These are phyloP conservation scores for Penicillium sp. DNA, from an alignment of 2,329 filamentous ascomycete genomes.

Conservation along the genomic window DNA sequence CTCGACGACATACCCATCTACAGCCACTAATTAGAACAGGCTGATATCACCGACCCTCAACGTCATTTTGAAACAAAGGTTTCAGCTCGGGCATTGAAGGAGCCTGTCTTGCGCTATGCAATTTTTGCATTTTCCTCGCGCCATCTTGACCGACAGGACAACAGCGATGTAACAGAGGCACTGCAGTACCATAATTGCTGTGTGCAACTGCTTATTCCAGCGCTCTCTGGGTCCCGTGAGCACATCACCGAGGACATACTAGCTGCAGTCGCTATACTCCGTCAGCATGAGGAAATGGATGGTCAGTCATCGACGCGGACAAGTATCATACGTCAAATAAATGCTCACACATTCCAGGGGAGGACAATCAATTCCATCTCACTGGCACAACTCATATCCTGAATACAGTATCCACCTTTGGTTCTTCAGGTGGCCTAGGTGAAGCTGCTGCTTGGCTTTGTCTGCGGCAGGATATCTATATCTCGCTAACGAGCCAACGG, in stretches of 20 bases:
- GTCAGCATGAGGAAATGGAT: slow-evolving; percentile 40
- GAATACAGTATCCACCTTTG: slow-evolving; percentile 40
- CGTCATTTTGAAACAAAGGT: too few species aligned
- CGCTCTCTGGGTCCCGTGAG: too few species aligned
- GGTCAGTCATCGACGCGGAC: slow-evolving; percentile 11
- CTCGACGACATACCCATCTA: too few species aligned
- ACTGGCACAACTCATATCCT: slow-evolving; percentile 39
- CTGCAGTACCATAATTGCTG: too few species aligned
- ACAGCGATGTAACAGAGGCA: too few species aligned
- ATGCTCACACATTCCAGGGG: slow-evolving; percentile 15
- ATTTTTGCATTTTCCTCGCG: too few species aligned
- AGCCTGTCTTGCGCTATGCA: too few species aligned
- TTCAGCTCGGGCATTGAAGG: too few species aligned
- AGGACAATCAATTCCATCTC: slow-evolving; percentile 39
- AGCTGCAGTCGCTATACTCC: slow-evolving; percentile 35
- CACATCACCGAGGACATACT: slow-evolving; percentile 31
- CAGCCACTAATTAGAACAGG: too few species aligned
- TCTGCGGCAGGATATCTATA: slow-evolving; percentile 42
- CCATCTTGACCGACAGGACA: too few species aligned
- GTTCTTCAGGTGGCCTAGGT: slow-evolving; percentile 39
- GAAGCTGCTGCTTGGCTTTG: slow-evolving; percentile 44
- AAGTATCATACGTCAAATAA: neutral
- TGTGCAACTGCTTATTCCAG: too few species aligned
- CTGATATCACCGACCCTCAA: too few species aligned
- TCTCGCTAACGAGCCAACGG: slow-evolving; percentile 35